phyloP scores from a whole-genome alignment of 148 eudicot genomes.

The Chenopodium suecicum region DNA sequence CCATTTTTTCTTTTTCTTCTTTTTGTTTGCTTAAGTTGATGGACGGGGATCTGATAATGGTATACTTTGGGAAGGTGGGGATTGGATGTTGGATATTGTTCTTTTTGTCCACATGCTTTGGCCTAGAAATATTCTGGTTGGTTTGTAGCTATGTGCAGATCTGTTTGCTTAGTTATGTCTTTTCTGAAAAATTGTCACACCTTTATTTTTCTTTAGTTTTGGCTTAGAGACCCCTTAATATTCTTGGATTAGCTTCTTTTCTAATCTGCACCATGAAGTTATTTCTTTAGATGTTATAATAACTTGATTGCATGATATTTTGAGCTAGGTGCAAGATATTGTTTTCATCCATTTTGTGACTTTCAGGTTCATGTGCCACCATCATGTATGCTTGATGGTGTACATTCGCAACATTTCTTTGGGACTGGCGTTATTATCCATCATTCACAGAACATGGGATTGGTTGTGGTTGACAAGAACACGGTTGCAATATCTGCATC shows the following conservation, averaged over 20 bases:
- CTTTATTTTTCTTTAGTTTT: not conserved
- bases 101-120: not conserved
- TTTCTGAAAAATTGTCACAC: not conserved
- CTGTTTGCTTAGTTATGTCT: not conserved
- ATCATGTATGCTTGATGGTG: slow-evolving; percentile 96
- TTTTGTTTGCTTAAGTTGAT: not conserved
- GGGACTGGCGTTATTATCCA: slow-evolving; percentile 88
- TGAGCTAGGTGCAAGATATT: not conserved
- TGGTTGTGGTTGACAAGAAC: slow-evolving; percentile 94
- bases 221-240: not conserved
- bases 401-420: slow-evolving; percentile 85
- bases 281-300: not conserved
- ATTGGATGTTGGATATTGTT: slow-evolving; percentile 1
- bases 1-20: no score
- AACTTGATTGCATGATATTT: not conserved
- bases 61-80: not conserved
- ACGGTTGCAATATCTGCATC: slow-evolving; percentile 88
- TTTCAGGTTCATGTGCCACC: slow-evolving; percentile 94
- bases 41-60: not conserved
- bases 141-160: not conserved
- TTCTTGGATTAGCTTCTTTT: not conserved
- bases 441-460: slow-evolving; percentile 84
- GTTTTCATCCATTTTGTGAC: slow-evolving; percentile 4
- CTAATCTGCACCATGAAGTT: not conserved
- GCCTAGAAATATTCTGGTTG: not conserved